A percentile compares a stretch with the other conserved stretches of the same genome.
Evolutionary conservation across 306 rosid species (phyloP).

Genomic region (Carpinus fangiana): DNA sequence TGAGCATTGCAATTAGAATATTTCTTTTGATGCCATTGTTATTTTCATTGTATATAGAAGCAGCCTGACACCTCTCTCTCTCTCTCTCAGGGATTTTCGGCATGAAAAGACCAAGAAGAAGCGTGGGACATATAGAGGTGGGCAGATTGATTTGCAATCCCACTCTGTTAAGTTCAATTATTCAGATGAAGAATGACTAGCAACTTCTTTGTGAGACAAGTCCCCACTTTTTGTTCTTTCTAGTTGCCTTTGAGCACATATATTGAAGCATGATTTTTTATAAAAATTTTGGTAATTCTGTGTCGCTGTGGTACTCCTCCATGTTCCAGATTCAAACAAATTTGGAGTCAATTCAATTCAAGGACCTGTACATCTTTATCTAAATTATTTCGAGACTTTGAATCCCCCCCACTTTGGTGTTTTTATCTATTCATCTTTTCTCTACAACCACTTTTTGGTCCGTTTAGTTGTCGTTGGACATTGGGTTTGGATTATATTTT

Average conservation of each 20-base stretch:
- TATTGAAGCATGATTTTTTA: not conserved
- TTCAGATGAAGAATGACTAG: slow-evolving; percentile 69
- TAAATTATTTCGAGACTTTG: not conserved
- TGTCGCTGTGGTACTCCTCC: not conserved
- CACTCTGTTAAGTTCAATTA: slow-evolving; percentile 84
- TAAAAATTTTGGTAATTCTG: not conserved
- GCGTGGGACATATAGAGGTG: slow-evolving; percentile 91
- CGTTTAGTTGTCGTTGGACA: too few species aligned
- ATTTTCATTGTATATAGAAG: not conserved
- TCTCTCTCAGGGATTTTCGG: slow-evolving; percentile 72
- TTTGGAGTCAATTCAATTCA: not conserved
- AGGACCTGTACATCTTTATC: not conserved
- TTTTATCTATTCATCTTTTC: not conserved
- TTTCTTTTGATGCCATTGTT: not conserved
- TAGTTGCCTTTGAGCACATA: not conserved
- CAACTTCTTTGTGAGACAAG: not conserved
- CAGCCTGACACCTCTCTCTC: slow-evolving; percentile 7
- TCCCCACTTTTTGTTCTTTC: not conserved
- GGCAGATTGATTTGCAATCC: slow-evolving; percentile 75
- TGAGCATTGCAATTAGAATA: not conserved
- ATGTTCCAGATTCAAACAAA: not conserved
- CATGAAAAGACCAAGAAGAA: slow-evolving; percentile 98
- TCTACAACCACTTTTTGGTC: not conserved
- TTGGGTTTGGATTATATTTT: too few species aligned
- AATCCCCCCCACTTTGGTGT: not conserved